phyloP scores from a whole-genome alignment of 345 rosid genomes.

The Jatropha curcas region DNA sequence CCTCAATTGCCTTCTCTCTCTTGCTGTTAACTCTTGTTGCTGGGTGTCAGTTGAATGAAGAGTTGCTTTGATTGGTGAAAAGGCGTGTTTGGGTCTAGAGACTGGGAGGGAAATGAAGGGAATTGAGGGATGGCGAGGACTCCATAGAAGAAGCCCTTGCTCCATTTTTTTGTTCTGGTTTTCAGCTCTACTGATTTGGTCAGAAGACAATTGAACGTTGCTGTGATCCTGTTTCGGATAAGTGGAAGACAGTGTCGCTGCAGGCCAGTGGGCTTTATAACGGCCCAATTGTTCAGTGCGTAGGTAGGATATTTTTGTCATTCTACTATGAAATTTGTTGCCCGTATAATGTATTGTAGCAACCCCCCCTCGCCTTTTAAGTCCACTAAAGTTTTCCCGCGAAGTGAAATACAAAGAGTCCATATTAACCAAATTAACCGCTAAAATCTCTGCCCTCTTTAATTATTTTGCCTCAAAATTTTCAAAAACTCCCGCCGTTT shows the following conservation, averaged over 20 bases:
- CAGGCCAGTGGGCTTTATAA: too few species aligned
- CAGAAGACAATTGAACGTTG: neutral
- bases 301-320: too few species aligned
- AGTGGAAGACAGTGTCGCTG: too few species aligned
- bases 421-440: neutral
- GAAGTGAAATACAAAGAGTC: neutral
- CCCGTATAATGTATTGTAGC: too few species aligned
- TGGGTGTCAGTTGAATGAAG: constrained; percentile 37
- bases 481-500: constrained; percentile 6
- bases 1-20: constrained; percentile 84
- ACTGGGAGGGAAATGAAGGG: constrained; percentile 31
- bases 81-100: constrained; percentile 18
- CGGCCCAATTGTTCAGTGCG: too few species aligned
- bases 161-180: constrained; percentile 35
- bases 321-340: too few species aligned
- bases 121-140: constrained; percentile 40
- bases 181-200: neutral
- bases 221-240: neutral
- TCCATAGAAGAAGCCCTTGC: constrained; percentile 72
- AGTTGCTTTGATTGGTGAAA: constrained; percentile 38
- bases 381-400: neutral
- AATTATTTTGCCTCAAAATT: neutral
- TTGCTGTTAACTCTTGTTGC: constrained; percentile 53
- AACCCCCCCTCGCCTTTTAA: neutral
- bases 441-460: neutral